Evolutionary conservation across 2,329 filamentous ascomycete genomes (phyloP).

Genomic region (Cytospora mali): DNA sequence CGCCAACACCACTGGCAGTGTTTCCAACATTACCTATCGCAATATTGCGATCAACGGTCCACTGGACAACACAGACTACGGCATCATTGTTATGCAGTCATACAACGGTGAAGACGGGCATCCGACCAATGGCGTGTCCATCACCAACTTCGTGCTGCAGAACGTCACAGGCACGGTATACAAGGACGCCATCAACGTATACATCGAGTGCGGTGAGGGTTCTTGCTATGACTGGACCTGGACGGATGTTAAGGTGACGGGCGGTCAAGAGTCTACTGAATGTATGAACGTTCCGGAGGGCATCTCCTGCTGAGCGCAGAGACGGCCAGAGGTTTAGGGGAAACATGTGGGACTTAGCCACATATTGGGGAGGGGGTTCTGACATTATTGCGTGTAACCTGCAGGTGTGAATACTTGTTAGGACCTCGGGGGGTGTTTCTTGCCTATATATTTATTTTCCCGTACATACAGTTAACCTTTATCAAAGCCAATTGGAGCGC

Average conservation of each 20-base stretch:
- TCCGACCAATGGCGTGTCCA: slow-evolving; percentile 50
- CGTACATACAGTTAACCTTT: too few relatives aligned
- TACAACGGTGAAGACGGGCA: slow-evolving; percentile 47
- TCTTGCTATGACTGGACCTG: slow-evolving; percentile 43
- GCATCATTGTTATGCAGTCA: slow-evolving; percentile 62
- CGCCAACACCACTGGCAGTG: slow-evolving; percentile 52
- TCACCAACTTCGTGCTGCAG: slow-evolving; percentile 45
- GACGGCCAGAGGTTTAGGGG: not conserved
- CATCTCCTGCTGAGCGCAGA: slow-evolving; percentile 1
- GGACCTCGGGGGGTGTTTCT: too few relatives aligned
- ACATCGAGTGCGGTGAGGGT: slow-evolving; percentile 43
- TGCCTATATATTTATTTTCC: too few relatives aligned
- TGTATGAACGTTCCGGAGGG: slow-evolving; percentile 15
- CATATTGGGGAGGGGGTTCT: too few relatives aligned
- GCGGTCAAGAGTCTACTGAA: slow-evolving; percentile 37
- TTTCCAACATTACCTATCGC: slow-evolving; percentile 55
- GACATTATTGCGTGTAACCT: too few relatives aligned
- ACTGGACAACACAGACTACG: slow-evolving; percentile 52
- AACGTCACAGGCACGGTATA: slow-evolving; percentile 45
- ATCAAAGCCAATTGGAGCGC: too few relatives aligned
- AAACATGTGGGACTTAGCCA: not conserved
- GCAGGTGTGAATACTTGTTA: too few relatives aligned
- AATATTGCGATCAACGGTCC: slow-evolving; percentile 48
- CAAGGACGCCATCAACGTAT: slow-evolving; percentile 37
- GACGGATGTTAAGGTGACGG: slow-evolving; percentile 40